These are phyloP conservation scores for Mycena crocata DNA, from an alignment of 768 basidiomycete genomes.

Conservation along the genomic window DNA sequence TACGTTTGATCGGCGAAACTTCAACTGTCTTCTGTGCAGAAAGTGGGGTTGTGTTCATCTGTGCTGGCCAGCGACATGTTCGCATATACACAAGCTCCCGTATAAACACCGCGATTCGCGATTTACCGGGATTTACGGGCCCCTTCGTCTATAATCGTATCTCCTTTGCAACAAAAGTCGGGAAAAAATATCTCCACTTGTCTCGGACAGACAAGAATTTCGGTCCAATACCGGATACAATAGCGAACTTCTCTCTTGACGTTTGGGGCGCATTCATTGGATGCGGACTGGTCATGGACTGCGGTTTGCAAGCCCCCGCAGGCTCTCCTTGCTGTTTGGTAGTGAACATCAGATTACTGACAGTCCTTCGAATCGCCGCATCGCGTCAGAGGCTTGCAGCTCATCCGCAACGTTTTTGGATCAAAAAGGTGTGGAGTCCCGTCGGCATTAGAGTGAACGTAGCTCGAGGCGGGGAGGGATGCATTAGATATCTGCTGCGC, in stretches of 20 bases:
- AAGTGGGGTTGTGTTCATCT: no score
- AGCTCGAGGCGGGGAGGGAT: not conserved
- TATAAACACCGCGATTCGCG: not conserved
- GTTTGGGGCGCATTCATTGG: not conserved
- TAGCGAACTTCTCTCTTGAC: slow-evolving; percentile 4
- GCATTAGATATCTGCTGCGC: slow-evolving; percentile 11
- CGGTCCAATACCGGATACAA: not conserved
- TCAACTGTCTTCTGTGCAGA: no score
- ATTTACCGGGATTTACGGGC: not conserved
- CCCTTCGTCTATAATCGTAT: not conserved
- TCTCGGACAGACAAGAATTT: not conserved
- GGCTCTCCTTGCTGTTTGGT: not conserved
- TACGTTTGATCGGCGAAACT: no score
- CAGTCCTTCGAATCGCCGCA: not conserved
- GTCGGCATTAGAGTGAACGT: slow-evolving; percentile 27
- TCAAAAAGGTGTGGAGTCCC: slow-evolving; percentile 16
- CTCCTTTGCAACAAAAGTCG: not conserved
- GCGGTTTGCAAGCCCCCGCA: slow-evolving; percentile 6
- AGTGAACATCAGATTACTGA: not conserved
- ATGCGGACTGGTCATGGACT: slow-evolving; percentile 3
- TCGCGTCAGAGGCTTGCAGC: not conserved
- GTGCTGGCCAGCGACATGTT: not conserved
- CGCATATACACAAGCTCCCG: slow-evolving; percentile 1
- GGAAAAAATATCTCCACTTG: not conserved
- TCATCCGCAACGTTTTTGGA: not conserved